These are phyloP conservation scores for Eucalyptus virginea DNA, from an alignment of 345 rosid species.

Conservation along the genomic window DNA sequence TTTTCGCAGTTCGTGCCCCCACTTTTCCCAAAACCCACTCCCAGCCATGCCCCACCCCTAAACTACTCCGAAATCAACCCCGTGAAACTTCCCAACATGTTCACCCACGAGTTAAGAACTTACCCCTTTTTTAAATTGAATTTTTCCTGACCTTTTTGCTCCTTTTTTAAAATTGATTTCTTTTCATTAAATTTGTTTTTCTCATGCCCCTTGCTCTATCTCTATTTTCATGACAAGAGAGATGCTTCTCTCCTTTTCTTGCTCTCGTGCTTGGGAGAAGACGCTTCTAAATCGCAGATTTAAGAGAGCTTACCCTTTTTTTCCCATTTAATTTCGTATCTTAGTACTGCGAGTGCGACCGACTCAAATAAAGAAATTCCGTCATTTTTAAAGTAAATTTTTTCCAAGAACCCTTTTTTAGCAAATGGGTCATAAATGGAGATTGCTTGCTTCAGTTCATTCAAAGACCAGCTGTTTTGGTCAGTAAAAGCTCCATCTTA, in stretches of 20 bases:
- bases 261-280: background rate
- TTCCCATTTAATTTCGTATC: background rate
- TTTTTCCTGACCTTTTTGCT: background rate
- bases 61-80: background rate
- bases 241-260: background rate
- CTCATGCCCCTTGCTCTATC: background rate
- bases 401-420: background rate
- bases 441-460: background rate
- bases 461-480: background rate
- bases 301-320: background rate
- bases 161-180: background rate
- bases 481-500: background rate
- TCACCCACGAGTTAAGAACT: background rate
- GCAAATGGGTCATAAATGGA: background rate
- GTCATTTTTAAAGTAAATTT: background rate
- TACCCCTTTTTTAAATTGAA: background rate
- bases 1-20: background rate
- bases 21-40: background rate
- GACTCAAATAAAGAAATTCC: background rate
- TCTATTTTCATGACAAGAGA: background rate
- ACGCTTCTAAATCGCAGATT: background rate
- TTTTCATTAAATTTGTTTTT: background rate
- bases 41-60: background rate
- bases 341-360: accelerated
- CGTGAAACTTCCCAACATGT: background rate